Conservation (phyloP, 2,329 filamentous ascomycete genomes). For the Fusarium nisikadoi region DNA sequence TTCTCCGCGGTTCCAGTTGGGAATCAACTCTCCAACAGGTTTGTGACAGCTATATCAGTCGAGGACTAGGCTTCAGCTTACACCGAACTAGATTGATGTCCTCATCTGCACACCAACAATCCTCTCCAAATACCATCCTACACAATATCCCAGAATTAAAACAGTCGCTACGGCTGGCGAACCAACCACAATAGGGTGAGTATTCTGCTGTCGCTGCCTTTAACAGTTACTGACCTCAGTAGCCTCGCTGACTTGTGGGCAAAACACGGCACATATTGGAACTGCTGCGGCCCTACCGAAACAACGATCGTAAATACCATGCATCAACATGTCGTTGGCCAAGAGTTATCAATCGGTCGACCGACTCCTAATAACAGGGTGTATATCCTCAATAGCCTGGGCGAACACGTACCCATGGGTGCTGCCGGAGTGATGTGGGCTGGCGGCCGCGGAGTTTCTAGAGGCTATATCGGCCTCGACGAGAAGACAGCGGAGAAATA, state of each 20-base stretch:
- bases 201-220: neutral
- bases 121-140: conserved; percentile 59
- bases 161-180: conserved; percentile 66
- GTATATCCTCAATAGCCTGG: conserved; percentile 62
- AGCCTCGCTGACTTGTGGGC: conserved; percentile 67
- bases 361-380: conserved; percentile 61
- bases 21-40: conserved; percentile 58
- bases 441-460: conserved; percentile 64
- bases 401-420: conserved; percentile 57
- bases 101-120: conserved; percentile 67
- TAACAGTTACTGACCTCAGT: conserved; percentile 14
- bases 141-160: conserved; percentile 61
- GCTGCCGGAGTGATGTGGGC: conserved; percentile 65
- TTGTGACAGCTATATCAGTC: conserved; percentile 8
- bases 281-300: conserved; percentile 70
- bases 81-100: conserved; percentile 56
- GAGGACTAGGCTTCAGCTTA: neutral
- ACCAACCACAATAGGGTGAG: conserved; percentile 58
- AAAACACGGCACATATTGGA: conserved; percentile 60
- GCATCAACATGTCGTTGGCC: conserved; percentile 59
- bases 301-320: conserved; percentile 70
- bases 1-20: conserved; percentile 63
- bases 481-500: conserved; percentile 62
- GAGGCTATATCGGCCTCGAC: conserved; percentile 65
- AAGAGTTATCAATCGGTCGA: conserved; percentile 62